Conservation (phyloP, 2,329 filamentous ascomycete species). For the Corinectria fuckeliana region DNA sequence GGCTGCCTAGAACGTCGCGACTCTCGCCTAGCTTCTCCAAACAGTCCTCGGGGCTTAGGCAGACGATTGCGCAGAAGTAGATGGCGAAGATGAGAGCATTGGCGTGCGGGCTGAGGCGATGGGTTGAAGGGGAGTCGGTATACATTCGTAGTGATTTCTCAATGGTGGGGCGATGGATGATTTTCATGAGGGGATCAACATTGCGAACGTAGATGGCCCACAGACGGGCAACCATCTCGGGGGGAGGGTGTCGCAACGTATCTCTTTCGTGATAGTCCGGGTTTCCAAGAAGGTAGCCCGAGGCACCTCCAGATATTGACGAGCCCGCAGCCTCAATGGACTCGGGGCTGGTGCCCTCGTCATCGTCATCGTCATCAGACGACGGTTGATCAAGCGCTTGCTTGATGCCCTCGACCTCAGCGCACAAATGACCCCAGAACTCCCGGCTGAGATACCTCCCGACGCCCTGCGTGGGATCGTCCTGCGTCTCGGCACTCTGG, state of each 20-base stretch:
- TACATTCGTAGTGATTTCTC: conserved; percentile 38
- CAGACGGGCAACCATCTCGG: conserved; percentile 47
- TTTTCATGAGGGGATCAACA: conserved; percentile 53
- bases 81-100: conserved; percentile 52
- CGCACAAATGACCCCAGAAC: conserved; percentile 52
- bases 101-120: conserved; percentile 27
- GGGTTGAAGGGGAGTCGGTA: conserved; percentile 24
- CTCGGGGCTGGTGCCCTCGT: conserved; percentile 42
- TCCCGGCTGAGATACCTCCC: conserved; percentile 50
- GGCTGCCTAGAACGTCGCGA: conserved; percentile 40
- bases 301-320: conserved; percentile 34
- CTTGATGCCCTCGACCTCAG: conserved; percentile 53
- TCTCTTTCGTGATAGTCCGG: conserved; percentile 29
- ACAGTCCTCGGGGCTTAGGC: conserved; percentile 42
- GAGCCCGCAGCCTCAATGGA: conserved; percentile 30
- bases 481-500: conserved; percentile 23
- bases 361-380: conserved; percentile 48
- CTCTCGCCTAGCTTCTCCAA: conserved; percentile 42
- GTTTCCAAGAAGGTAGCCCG: conserved; percentile 39
- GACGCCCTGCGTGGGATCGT: conserved; percentile 29
- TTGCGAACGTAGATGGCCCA: conserved; percentile 47
- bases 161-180: conserved; percentile 52
- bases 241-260: conserved; percentile 43
- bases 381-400: conserved; percentile 52
- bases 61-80: conserved; percentile 50